Evolutionary conservation across 2,329 filamentous ascomycete genomes (phyloP).

Genomic region (Alternaria postmessia): DNA sequence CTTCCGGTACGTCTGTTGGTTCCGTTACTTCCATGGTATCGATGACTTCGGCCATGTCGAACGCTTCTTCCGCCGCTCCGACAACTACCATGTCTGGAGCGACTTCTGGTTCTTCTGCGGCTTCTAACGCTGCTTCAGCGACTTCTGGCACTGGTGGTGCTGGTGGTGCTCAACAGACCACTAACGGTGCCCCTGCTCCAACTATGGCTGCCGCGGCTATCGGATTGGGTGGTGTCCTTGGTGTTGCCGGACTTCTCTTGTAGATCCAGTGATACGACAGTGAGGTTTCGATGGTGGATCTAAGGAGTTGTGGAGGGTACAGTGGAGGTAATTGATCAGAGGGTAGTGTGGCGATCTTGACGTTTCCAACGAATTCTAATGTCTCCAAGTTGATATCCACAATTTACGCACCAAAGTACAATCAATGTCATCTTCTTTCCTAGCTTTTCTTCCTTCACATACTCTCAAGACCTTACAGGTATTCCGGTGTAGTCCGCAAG

Average conservation of each 20-base stretch:
- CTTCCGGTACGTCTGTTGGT: slow-evolving; percentile 2
- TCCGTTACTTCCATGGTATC: background rate
- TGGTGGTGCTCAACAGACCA: background rate
- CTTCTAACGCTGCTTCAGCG: slow-evolving; percentile 4
- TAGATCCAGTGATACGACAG: background rate
- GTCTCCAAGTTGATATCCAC: background rate
- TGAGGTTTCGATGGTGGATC: background rate
- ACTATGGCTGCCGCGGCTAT: slow-evolving; percentile 3
- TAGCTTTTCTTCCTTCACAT: accelerated
- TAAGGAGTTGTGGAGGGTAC: no score
- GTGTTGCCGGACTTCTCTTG: slow-evolving; percentile 3
- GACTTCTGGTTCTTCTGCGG: background rate
- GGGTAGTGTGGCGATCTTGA: background rate
- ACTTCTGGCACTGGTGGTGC: background rate
- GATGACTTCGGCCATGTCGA: background rate
- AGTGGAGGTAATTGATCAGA: no score
- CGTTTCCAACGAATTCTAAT: background rate
- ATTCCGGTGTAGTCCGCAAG: background rate
- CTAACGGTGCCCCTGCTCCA: background rate
- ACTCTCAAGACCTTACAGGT: background rate
- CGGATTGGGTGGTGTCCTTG: slow-evolving; percentile 1
- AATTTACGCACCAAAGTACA: background rate
- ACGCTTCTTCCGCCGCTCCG: background rate
- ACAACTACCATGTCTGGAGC: background rate
- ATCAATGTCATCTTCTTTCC: background rate